Percentiles rank a stretch among this genome's conserved stretches.
phyloP scores from a whole-genome alignment of 1,284 basidiomycete genomes.

The Cutaneotrichosporon mucoides region DNA sequence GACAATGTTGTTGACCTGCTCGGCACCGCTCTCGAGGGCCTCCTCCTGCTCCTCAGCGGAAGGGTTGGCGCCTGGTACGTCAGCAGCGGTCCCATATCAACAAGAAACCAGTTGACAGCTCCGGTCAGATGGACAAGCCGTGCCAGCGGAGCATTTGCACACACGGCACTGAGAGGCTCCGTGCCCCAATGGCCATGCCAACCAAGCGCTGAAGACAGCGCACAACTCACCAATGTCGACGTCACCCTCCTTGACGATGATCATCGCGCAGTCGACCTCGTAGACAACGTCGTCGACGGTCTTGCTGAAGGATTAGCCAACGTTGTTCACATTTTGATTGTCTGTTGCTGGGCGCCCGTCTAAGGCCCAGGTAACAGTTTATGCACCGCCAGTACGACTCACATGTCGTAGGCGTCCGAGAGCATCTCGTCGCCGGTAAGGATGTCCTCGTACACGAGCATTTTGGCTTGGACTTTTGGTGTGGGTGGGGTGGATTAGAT shows the following conservation, averaged over 20 bases:
- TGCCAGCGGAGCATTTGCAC: too few relatives aligned
- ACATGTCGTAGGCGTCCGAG: conserved; percentile 89
- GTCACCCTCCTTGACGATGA: conserved; percentile 74
- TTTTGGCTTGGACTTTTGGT: conserved; percentile 19
- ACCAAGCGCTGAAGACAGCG: background rate
- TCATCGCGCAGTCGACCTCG: conserved; percentile 80
- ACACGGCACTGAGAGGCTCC: background rate
- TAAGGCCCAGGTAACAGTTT: too few relatives aligned
- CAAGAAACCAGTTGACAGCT: too few relatives aligned
- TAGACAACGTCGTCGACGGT: conserved; percentile 75
- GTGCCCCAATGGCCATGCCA: background rate
- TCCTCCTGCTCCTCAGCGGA: conserved; percentile 87
- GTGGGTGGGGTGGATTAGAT: conserved; percentile 4
- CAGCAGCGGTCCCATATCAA: background rate
- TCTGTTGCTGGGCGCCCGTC: too few relatives aligned
- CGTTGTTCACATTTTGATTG: too few relatives aligned
- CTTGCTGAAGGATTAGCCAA: conserved; percentile 58
- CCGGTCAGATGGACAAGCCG: too few relatives aligned
- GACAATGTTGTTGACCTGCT: conserved; percentile 83
- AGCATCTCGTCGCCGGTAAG: conserved; percentile 86
- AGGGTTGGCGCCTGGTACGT: conserved; percentile 70
- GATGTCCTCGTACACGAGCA: conserved; percentile 53
- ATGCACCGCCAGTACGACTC: conserved; percentile 27
- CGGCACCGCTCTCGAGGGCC: conserved; percentile 70
- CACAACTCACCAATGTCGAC: conserved; percentile 76